A percentile compares a stretch with the other conserved stretches of the same genome.
phyloP scores from a whole-genome alignment of 2,329 filamentous ascomycete species.

The Colletotrichum endophyticum region DNA sequence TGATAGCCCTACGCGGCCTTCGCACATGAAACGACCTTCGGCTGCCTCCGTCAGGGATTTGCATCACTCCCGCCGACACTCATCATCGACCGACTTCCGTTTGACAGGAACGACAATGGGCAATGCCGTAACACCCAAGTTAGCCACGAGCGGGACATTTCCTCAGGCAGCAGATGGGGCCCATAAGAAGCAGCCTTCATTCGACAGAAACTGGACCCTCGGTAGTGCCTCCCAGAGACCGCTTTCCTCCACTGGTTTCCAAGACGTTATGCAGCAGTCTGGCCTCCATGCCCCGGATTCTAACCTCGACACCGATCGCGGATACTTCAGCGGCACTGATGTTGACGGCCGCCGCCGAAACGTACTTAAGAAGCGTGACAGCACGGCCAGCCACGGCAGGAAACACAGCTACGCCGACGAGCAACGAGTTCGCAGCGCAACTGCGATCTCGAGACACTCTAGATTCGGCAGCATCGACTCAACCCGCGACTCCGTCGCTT shows the following conservation, averaged over 20 bases:
- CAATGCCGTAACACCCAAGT: constrained; percentile 43
- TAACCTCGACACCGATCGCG: constrained; percentile 74
- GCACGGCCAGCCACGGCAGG: constrained; percentile 61
- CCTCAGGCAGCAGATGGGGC: constrained; percentile 37
- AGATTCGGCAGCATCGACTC: constrained; percentile 82
- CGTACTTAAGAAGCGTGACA: constrained; percentile 80
- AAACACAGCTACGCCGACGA: constrained; percentile 82
- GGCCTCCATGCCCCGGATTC: constrained; percentile 48
- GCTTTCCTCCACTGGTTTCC: constrained; percentile 57
- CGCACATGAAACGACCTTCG: constrained; percentile 69
- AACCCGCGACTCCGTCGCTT: constrained; percentile 62
- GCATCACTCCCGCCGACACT: constrained; percentile 85
- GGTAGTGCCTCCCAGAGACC: constrained; percentile 55
- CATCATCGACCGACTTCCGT: constrained; percentile 76
- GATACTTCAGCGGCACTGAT: constrained; percentile 93
- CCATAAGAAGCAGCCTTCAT: constrained; percentile 72
- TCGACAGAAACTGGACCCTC: constrained; percentile 74
- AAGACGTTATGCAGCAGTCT: constrained; percentile 45
- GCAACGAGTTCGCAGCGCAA: constrained; percentile 68
- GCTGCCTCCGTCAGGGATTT: constrained; percentile 83
- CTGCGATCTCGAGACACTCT: constrained; percentile 74
- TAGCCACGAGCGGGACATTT: constrained; percentile 48
- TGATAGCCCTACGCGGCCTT: constrained; percentile 52
- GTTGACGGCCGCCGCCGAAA: constrained; percentile 78
- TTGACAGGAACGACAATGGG: constrained; percentile 38